Evolutionary conservation across 495 filamentous ascomycete genomes (phyloP), one percentile per base, ranked within the genome.

Genomic region (Penicillium tannophilum): DNA sequence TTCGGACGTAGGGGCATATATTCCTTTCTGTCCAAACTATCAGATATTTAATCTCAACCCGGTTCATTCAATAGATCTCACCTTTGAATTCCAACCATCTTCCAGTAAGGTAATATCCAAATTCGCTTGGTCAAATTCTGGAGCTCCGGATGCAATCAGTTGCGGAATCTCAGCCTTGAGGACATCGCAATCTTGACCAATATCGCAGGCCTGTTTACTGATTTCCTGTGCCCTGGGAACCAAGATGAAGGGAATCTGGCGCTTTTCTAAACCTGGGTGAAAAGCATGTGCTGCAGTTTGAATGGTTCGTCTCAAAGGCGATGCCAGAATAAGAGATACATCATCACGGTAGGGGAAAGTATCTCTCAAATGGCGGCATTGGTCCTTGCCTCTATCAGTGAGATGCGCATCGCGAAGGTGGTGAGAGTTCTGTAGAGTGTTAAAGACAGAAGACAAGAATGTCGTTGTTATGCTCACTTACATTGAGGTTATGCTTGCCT

Each of bases 401-500:
- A 68, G 33, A 11, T 61, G 35, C 9, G 64, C 45, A 30, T 68
- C 65, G 1, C 59, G 59, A 7, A 62, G 48, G 42, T 64, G 59
- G 44, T 60, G 53, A 31, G 53, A 42, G n/a, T 64, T 46, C 62
- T 64, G 45, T 6, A 44, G 23, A 28, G n/a, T 26, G 24, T 23
- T 35, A 35, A 12, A 35, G 8, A 35, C 26, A n/a, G 26, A 28
- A 3, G 3, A 28, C 6, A 9, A 10, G 8, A 0, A 35, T 35
- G 2, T 2, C 11, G 8, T 10, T 3, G 11, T 35, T 35, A 2
- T 9, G 8, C 8, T 35, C 33, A 35, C 1, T 16, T 60, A 66
- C 60, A 17, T 66, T 59, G 54, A 67, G 47, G 35, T 63, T 67
- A 46, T 66, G 63, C 45, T 66, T 57, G 42, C 59, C 63, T 60